Evolutionary conservation across 2,329 filamentous ascomycete species (phyloP), one percentile per base, ranked within the genome.

Genomic region (Aspergillus udagawae): DNA sequence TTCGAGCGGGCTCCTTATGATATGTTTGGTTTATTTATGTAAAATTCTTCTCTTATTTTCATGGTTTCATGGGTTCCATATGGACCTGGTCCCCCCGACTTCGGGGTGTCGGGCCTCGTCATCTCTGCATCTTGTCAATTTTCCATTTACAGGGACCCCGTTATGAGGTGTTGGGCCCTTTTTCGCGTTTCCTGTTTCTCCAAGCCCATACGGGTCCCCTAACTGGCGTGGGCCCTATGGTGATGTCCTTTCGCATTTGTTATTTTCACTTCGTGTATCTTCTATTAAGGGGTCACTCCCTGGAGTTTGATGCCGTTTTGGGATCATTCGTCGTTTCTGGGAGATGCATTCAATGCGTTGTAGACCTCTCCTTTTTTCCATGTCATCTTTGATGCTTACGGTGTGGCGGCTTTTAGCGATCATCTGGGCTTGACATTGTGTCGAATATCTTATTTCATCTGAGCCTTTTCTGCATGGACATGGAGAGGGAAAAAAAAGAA

Each of bases 211-310:
- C n/a, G 9, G 23, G 23, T 6, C 23, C 44, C 23, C 23, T 10
- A 47, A 38, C 32, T 38, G 32, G 32, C 14, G 32, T 38, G 32
- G 32, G 32, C 32, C 32, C 32, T 38, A 38, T 38, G 32, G 32
- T 17, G 32, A 17, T 38, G 32, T 38, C 32, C 29, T 28, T 52
- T 28, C 55, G 45, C 55, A 49, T 54, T 60, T 51, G 23, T 54
- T 55, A 44, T 53, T 60, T 55, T 52, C 51, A 56, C 62, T 64
- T 64, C 60, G 61, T 70, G 67, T 70, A 70, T 60, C 66, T 59
- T 69, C 66, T 63, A 38, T 54, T 41, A 49, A n/a, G 61, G 63
- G 59, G 58, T 60, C 61, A 58, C 59, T 60, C 54, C 32, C 52
- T 52, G 63, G 60, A 60, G 58, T 63, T 64, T 60, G 52, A 44